Conservation (phyloP, 306 rosid genomes). For the Fagus sylvatica region DNA sequence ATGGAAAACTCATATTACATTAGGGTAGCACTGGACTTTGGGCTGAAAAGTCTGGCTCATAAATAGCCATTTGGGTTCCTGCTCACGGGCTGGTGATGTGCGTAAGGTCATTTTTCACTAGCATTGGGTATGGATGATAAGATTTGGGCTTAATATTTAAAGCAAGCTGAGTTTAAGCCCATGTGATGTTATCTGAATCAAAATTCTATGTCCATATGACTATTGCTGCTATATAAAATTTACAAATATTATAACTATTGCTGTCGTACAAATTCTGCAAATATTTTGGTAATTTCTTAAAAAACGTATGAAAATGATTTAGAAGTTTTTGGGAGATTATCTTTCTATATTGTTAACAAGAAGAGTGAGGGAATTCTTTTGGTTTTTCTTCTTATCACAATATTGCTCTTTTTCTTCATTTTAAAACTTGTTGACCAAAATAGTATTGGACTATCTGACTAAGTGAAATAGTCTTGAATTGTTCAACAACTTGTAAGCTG, state of each 20-base stretch:
- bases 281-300: too few relatives aligned
- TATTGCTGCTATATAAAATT: not conserved
- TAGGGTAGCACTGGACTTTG: too few relatives aligned
- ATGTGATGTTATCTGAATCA: not conserved
- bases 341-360: too few relatives aligned
- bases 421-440: not conserved
- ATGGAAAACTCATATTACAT: not conserved
- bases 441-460: too few relatives aligned
- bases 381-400: too few relatives aligned
- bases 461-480: not conserved
- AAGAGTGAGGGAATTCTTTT: too few relatives aligned
- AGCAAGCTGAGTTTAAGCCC: not conserved
- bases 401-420: too few relatives aligned
- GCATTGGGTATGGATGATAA: not conserved
- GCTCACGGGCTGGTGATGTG: not conserved
- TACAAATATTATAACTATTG: not conserved
- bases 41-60: not conserved
- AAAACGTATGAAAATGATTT: too few relatives aligned
- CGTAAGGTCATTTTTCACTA: too few relatives aligned
- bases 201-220: not conserved
- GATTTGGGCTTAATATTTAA: not conserved
- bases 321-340: too few relatives aligned
- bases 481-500: not conserved
- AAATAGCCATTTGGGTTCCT: not conserved
- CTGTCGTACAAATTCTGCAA: too few relatives aligned